Percentiles rank a stretch among this genome's conserved stretches.
These are phyloP conservation scores for Lepraria neglecta DNA, from an alignment of 495 filamentous ascomycete species.

Conservation along the genomic window DNA sequence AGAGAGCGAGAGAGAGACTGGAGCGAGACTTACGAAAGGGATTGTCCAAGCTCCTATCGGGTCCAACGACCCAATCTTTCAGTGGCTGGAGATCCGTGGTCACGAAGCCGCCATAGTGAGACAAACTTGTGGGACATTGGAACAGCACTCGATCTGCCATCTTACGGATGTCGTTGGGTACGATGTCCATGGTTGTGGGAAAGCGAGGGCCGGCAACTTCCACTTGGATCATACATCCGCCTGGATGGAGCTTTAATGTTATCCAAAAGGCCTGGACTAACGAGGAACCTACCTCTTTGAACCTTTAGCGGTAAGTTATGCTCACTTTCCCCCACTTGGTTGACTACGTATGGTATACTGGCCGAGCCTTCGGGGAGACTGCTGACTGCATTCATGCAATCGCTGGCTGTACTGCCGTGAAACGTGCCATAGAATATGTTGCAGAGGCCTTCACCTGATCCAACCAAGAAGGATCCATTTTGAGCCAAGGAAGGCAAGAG, in stretches of 20 bases:
- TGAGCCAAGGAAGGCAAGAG: too few species aligned
- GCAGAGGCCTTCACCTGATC: too few species aligned
- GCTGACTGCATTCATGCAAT: too few species aligned
- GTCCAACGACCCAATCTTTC: not conserved
- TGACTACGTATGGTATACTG: too few species aligned
- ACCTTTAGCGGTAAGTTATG: too few species aligned
- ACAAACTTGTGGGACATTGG: not conserved
- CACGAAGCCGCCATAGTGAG: conserved; percentile 2
- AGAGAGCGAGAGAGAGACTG: not conserved
- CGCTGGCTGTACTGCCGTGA: too few species aligned
- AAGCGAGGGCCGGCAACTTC: conserved; percentile 7
- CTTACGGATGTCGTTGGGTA: not conserved
- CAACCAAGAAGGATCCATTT: too few species aligned
- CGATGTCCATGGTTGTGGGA: not conserved
- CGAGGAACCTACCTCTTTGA: too few species aligned
- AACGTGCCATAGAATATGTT: too few species aligned
- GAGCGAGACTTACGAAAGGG: not conserved
- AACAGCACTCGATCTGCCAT: not conserved
- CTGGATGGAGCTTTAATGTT: not conserved
- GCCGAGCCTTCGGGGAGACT: too few species aligned
- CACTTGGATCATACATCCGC: conserved; percentile 5
- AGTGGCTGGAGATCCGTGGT: conserved; percentile 5
- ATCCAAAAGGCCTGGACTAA: not conserved
- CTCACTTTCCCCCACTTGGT: too few species aligned
- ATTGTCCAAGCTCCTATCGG: not conserved